phyloP scores from a whole-genome alignment of 108 stramenopile species.

The Cyclostephanos tholiformis region DNA sequence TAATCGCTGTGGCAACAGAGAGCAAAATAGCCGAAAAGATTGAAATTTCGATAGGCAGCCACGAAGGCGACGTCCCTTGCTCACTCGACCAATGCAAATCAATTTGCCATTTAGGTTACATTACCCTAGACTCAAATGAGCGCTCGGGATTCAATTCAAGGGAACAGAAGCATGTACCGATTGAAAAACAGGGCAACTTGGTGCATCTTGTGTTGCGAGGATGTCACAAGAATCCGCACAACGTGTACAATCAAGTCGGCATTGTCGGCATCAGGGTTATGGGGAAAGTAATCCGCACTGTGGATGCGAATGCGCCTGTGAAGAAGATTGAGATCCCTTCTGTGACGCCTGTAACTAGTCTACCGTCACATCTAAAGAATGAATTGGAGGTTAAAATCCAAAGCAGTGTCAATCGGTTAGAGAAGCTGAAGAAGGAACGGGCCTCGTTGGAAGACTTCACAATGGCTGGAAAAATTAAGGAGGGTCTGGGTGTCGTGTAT shows the following conservation, averaged over 20 bases:
- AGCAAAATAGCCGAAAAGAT: constrained; percentile 36
- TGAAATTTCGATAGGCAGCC: constrained; percentile 44
- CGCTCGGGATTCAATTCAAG: constrained; percentile 43
- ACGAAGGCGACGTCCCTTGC: constrained; percentile 13
- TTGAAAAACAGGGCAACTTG: constrained; percentile 39
- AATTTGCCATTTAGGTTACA: constrained; percentile 48
- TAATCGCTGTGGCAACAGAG: constrained; percentile 1
- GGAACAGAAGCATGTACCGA: constrained; percentile 49
- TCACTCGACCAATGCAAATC: constrained; percentile 41
- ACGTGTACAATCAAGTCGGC: constrained; percentile 55
- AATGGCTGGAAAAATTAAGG: constrained; percentile 43
- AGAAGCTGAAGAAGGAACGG: constrained; percentile 46
- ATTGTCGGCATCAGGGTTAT: constrained; percentile 45
- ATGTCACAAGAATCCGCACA: constrained; percentile 37
- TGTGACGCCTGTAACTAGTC: constrained; percentile 3
- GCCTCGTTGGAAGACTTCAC: constrained; percentile 54
- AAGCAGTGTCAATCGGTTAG: constrained; percentile 35
- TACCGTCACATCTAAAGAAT: constrained; percentile 37
- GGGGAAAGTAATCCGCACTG: constrained; percentile 5
- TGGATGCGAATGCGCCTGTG: constrained; percentile 6
- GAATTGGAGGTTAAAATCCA: constrained; percentile 45
- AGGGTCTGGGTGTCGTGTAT: constrained; percentile 40
- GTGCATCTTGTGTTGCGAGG: constrained; percentile 44
- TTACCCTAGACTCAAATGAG: constrained; percentile 48
- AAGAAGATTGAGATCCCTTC: constrained; percentile 23